These are phyloP conservation scores for Nakazawaea ishiwadae DNA, from an alignment of 805 yeast species.

Conservation along the genomic window DNA sequence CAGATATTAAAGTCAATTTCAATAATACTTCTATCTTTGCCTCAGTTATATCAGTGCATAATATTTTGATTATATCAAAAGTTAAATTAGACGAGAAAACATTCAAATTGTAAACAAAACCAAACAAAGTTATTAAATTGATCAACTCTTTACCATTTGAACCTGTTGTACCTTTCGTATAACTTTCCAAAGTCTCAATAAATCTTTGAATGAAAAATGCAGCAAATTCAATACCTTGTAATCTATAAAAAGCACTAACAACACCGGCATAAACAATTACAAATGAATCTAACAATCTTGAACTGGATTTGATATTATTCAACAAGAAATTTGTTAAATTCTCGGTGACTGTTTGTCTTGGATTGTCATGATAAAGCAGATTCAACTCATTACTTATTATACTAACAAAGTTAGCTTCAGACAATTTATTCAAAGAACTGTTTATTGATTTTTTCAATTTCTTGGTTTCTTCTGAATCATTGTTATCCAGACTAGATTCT, in stretches of 20 bases:
- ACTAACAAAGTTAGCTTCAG: slow-evolving; percentile 75
- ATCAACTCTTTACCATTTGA: slow-evolving; percentile 27
- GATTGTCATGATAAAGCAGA: slow-evolving; percentile 54
- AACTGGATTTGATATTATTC: slow-evolving; percentile 59
- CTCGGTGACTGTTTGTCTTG: slow-evolving; percentile 79
- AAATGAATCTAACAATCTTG: slow-evolving; percentile 71
- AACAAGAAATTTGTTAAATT: slow-evolving; percentile 58
- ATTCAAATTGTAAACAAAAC: slow-evolving; percentile 75
- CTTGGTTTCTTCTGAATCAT: slow-evolving; percentile 39
- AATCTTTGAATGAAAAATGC: slow-evolving; percentile 77
- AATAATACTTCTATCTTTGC: slow-evolving; percentile 72
- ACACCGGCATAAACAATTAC: slow-evolving; percentile 76
- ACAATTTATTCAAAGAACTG: slow-evolving; percentile 81
- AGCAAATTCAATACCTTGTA: slow-evolving; percentile 86
- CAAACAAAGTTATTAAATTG: slow-evolving; percentile 69
- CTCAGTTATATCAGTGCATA: slow-evolving; percentile 53
- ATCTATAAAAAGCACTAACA: slow-evolving; percentile 65
- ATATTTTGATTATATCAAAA: slow-evolving; percentile 60
- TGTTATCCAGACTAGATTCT: slow-evolving; percentile 18
- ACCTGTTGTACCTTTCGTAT: slow-evolving; percentile 24
- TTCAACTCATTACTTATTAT: slow-evolving; percentile 64
- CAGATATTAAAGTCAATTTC: slow-evolving; percentile 68
- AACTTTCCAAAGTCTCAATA: slow-evolving; percentile 62
- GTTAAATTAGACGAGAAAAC: slow-evolving; percentile 67
- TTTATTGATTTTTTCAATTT: slow-evolving; percentile 62